A percentile compares a stretch with the other conserved stretches of the same genome.
phyloP scores from a whole-genome alignment of 2,329 filamentous ascomycete genomes.

The Sarocladium oryzae region DNA sequence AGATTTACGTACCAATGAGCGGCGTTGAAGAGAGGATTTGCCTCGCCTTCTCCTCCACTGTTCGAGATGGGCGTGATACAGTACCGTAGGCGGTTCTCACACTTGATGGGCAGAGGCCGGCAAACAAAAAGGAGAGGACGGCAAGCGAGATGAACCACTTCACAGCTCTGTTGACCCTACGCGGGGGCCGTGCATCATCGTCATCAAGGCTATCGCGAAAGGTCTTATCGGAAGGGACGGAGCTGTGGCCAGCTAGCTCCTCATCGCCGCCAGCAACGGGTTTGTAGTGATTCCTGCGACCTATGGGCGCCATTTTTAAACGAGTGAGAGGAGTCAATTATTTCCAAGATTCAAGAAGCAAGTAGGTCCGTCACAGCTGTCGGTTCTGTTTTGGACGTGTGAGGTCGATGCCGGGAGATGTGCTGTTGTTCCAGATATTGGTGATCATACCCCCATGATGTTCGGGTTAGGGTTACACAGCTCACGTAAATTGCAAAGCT shows the following conservation, averaged over 20 bases:
- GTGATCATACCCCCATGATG: background rate
- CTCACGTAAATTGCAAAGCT: background rate
- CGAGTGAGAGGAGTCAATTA: background rate
- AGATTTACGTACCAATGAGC: slow-evolving; percentile 42
- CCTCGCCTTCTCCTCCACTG: slow-evolving; percentile 39
- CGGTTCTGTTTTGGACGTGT: no score
- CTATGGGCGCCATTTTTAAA: background rate
- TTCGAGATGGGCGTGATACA: background rate
- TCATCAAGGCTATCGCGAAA: background rate
- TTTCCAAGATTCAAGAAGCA: no score
- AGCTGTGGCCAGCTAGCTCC: background rate
- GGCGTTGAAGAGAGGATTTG: slow-evolving; percentile 39
- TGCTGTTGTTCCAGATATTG: no score
- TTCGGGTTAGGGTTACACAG: background rate
- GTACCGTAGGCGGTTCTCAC: background rate
- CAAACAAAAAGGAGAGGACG: slow-evolving; percentile 2
- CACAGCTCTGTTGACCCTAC: background rate
- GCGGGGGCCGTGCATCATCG: background rate
- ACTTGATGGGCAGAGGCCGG: background rate
- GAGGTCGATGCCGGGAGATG: no score
- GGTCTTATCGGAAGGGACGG: background rate
- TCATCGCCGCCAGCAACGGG: slow-evolving; percentile 1
- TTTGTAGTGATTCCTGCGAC: background rate
- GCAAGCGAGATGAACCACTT: slow-evolving; percentile 5
- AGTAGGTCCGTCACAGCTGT: no score